Evolutionary conservation across 192 early-diverging fungal genomes (phyloP).

Genomic region (Allomyces javanicus): DNA sequence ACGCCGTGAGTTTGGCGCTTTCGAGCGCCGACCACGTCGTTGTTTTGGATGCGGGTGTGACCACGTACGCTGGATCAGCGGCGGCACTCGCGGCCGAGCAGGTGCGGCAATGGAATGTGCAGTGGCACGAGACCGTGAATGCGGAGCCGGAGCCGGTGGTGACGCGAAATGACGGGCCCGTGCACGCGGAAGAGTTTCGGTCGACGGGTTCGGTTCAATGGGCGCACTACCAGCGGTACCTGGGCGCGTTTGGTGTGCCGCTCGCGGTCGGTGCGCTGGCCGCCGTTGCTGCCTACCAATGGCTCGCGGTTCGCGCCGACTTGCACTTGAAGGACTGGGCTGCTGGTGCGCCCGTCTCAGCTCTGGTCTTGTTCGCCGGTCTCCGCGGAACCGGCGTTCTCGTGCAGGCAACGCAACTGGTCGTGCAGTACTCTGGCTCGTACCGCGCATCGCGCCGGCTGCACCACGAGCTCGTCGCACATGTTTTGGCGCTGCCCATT

Average conservation of each 20-base stretch:
- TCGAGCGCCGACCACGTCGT: background rate
- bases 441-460: background rate
- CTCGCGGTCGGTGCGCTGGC: background rate
- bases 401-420: background rate
- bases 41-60: background rate
- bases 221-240: conserved; percentile 1
- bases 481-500: background rate
- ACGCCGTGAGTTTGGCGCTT: background rate
- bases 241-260: background rate
- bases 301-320: background rate
- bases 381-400: background rate
- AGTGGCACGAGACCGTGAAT: background rate
- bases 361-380: background rate
- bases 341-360: background rate
- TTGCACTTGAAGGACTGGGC: background rate
- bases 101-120: background rate
- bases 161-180: background rate
- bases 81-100: background rate
- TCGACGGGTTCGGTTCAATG: background rate
- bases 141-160: background rate
- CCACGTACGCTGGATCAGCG: background rate
- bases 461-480: background rate
- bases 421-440: background rate
- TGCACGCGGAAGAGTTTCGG: background rate
- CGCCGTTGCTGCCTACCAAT: background rate